Conservation (phyloP, 176 grass and related monocot species). For the Coix lacrymajobi region DNA sequence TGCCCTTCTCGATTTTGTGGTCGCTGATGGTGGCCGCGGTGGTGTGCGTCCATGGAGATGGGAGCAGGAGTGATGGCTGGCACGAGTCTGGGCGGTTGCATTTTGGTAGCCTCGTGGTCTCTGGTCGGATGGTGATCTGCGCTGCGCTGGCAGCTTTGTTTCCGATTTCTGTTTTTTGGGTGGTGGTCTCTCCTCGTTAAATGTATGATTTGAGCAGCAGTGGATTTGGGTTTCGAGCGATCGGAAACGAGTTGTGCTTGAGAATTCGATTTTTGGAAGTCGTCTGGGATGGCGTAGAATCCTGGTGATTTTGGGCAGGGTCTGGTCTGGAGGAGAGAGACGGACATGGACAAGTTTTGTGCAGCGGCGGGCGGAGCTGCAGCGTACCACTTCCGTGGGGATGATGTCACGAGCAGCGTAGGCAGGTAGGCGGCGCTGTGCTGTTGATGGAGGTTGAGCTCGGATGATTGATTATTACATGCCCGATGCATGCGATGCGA, state of each 20-base stretch:
- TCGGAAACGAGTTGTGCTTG: background rate
- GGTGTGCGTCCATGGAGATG: constrained; percentile 24
- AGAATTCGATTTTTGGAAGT: background rate
- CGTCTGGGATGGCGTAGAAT: background rate
- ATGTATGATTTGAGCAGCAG: background rate
- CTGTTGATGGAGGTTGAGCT: background rate
- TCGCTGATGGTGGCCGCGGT: constrained; percentile 23
- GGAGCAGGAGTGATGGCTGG: constrained; percentile 12
- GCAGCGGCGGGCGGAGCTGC: background rate
- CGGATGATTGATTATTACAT: background rate
- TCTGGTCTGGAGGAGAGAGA: background rate
- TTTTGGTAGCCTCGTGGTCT: constrained; percentile 28
- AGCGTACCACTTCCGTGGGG: background rate
- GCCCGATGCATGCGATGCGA: background rate
- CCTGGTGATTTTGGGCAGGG: background rate
- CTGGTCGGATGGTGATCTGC: background rate
- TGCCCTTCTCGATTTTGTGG: constrained; percentile 6
- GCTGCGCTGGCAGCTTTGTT: background rate
- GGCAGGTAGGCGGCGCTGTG: background rate
- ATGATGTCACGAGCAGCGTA: constrained; percentile 23
- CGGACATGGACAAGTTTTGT: constrained; percentile 36
- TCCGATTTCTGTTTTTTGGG: background rate
- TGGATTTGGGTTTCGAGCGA: background rate
- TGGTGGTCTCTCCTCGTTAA: background rate
- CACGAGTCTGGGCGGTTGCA: constrained; percentile 25